These are phyloP conservation scores for Xylaria palmicola DNA, from an alignment of 495 filamentous ascomycete genomes.

Conservation along the genomic window DNA sequence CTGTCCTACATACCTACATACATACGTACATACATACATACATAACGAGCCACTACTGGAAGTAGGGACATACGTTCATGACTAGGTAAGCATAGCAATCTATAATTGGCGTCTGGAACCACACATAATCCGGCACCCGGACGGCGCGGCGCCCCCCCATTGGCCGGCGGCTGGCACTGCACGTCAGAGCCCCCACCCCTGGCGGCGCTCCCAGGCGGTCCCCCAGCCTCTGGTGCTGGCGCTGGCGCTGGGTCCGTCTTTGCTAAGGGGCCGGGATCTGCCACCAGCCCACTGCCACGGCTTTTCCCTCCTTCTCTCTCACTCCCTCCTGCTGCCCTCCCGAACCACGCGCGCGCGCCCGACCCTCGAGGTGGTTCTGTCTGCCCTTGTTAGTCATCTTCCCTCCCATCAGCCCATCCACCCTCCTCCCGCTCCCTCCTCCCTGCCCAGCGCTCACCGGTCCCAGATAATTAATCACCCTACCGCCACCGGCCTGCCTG, in stretches of 20 bases:
- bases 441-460: no score
- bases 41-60: no score
- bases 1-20: slow-evolving; percentile 3
- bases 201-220: no score
- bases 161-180: neutral
- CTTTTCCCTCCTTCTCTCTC: slow-evolving; percentile 8
- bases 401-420: no score
- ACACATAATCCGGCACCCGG: slow-evolving; percentile 9
- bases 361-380: neutral
- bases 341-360: neutral
- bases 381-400: neutral
- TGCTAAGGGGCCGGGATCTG: neutral
- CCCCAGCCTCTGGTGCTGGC: no score
- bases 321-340: neutral
- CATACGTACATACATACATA: slow-evolving; percentile 1
- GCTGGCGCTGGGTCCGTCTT: no score
- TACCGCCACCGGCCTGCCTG: no score
- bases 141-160: neutral
- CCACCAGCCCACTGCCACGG: slow-evolving; percentile 6
- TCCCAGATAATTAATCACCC: no score
- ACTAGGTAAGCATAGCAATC: neutral
- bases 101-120: slow-evolving; percentile 6
- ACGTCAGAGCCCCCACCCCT: slow-evolving; percentile 12
- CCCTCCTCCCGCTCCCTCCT: no score
- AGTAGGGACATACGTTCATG: no score